Conservation (phyloP, 192 early-diverging fungal species). For the Coemansia nantahalensis region DNA sequence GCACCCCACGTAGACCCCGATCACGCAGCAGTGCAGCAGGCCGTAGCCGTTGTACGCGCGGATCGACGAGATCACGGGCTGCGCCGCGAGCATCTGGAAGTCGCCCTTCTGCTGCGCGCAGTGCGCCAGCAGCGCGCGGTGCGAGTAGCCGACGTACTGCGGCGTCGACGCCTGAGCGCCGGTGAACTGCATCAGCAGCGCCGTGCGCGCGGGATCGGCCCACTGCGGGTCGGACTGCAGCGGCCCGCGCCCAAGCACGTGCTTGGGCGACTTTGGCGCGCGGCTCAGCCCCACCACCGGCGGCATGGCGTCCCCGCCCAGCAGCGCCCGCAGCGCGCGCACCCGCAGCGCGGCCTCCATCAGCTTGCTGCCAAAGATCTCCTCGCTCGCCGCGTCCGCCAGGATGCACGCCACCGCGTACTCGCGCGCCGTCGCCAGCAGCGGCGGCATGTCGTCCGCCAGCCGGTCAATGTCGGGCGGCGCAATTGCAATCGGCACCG, state of each 20-base stretch:
- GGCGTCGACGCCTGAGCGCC: slow-evolving; percentile 47
- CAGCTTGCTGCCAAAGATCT: slow-evolving; percentile 61
- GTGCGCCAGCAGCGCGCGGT: slow-evolving; percentile 36
- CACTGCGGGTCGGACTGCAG: slow-evolving; percentile 58
- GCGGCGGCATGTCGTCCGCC: slow-evolving; percentile 64
- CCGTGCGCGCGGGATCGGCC: slow-evolving; percentile 49
- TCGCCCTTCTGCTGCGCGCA: slow-evolving; percentile 51
- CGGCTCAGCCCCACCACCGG: slow-evolving; percentile 60
- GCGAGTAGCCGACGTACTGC: slow-evolving; percentile 49
- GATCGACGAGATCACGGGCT: slow-evolving; percentile 49
- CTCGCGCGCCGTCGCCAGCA: slow-evolving; percentile 63
- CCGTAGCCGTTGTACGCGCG: slow-evolving; percentile 55
- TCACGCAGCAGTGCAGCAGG: slow-evolving; percentile 50
- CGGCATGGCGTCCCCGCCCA: slow-evolving; percentile 54
- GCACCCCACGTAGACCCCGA: slow-evolving; percentile 59
- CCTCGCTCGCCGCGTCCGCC: slow-evolving; percentile 63
- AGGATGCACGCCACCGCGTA: slow-evolving; percentile 61
- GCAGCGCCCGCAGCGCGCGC: slow-evolving; percentile 32
- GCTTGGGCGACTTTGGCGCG: slow-evolving; percentile 62
- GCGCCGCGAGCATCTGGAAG: slow-evolving; percentile 48
- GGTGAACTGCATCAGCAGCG: slow-evolving; percentile 57
- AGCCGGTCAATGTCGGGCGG: slow-evolving; percentile 62
- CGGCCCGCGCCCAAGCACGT: slow-evolving; percentile 59
- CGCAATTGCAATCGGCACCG: slow-evolving; percentile 67
- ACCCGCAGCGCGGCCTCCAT: slow-evolving; percentile 59